These are phyloP conservation scores for Naegleria lovaniensis DNA, from an alignment of 208 protist genomes.

Conservation along the genomic window DNA sequence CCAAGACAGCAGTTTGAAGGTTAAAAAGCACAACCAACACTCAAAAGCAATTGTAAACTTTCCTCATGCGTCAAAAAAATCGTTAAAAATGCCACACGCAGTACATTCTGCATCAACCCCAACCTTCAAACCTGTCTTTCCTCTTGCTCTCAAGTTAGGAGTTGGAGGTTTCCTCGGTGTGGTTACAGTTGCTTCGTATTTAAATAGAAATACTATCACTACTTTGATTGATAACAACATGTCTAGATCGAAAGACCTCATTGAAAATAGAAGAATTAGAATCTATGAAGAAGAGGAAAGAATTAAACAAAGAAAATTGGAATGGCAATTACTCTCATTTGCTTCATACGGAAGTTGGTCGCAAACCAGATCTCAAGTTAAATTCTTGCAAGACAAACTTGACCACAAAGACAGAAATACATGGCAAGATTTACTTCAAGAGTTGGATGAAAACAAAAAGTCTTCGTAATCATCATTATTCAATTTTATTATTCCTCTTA, in stretches of 20 bases:
- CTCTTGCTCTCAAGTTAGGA: neutral
- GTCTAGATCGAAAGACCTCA: neutral
- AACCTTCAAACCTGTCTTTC: neutral
- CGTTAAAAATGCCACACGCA: neutral
- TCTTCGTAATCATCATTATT: neutral
- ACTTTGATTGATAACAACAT: neutral
- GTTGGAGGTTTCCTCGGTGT: neutral
- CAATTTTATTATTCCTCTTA: neutral
- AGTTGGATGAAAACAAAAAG: neutral
- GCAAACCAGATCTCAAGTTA: neutral
- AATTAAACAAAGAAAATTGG: conserved; percentile 12
- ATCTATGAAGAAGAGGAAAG: neutral
- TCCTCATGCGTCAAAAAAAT: neutral
- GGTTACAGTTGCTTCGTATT: neutral
- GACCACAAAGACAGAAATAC: neutral
- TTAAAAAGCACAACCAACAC: too few species aligned
- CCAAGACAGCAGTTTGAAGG: too few species aligned
- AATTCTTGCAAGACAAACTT: neutral
- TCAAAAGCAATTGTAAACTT: too few species aligned
- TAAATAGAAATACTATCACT: neutral
- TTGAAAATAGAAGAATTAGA: neutral
- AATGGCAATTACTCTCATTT: neutral
- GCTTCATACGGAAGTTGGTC: neutral
- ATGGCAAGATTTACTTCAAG: neutral
- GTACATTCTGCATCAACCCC: too few species aligned